Percentiles rank a stretch among this genome's conserved stretches.
Evolutionary conservation across 1,139 yeast genomes (phyloP).

Genomic region (Geotrichum macrosporum): DNA sequence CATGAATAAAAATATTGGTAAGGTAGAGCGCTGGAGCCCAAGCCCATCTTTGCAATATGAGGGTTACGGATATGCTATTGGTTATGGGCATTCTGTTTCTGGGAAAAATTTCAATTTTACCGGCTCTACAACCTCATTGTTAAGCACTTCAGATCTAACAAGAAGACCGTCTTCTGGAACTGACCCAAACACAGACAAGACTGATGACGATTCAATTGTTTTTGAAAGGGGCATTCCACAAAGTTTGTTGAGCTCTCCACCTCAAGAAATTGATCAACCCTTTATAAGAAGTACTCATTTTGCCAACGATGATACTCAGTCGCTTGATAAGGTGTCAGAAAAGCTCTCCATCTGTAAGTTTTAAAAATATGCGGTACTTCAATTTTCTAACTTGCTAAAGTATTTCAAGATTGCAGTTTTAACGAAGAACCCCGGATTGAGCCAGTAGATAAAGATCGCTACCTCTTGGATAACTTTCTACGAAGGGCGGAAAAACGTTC

Average conservation of each 20-base stretch:
- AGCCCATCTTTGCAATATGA: not conserved
- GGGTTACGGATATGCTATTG: not conserved
- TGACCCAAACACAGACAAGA: slow-evolving; percentile 10
- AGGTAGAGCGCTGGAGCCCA: too few relatives aligned
- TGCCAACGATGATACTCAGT: not conserved
- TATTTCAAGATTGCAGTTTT: not conserved
- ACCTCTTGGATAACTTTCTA: slow-evolving; percentile 11
- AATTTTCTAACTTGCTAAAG: slow-evolving; percentile 5
- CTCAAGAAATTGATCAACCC: too few relatives aligned
- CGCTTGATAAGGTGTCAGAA: slow-evolving; percentile 9
- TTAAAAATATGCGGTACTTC: not conserved
- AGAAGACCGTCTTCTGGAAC: slow-evolving; percentile 7
- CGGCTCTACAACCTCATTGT: slow-evolving; percentile 3
- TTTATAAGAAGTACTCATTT: not conserved
- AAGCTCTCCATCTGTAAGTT: slow-evolving; percentile 8
- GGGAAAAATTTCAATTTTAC: not conserved
- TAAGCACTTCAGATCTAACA: slow-evolving; percentile 8
- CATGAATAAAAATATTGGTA: too few relatives aligned
- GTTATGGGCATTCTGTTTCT: not conserved
- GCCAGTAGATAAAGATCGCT: slow-evolving; percentile 1
- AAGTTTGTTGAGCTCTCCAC: slow-evolving; percentile 17
- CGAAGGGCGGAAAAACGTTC: slow-evolving; percentile 16
- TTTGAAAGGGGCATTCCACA: slow-evolving; percentile 16
- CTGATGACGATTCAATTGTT: slow-evolving; percentile 16
- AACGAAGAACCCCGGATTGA: not conserved